Percentiles rank a stretch among this genome's conserved stretches.
These are phyloP conservation scores for Tricholoma flavovirens DNA, from an alignment of 768 basidiomycete genomes.

Conservation along the genomic window DNA sequence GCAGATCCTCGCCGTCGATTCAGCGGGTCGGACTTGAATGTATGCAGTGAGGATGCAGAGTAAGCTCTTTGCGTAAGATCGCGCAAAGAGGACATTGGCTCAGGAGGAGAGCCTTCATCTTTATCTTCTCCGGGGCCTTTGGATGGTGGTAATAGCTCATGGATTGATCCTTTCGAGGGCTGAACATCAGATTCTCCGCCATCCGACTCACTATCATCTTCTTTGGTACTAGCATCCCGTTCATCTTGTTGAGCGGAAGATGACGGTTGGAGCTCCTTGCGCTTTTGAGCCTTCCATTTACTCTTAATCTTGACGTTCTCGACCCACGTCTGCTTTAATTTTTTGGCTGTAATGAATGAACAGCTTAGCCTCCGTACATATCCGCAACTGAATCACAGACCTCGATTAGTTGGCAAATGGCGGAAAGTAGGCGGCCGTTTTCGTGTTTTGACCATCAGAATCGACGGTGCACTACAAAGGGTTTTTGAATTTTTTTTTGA, in stretches of 20 bases:
- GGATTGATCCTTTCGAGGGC: constrained; percentile 17
- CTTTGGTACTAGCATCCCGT: not conserved
- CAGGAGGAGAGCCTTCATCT: constrained; percentile 10
- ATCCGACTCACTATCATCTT: constrained; percentile 15
- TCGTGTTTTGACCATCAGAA: constrained; percentile 33
- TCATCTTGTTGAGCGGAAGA: constrained; percentile 12
- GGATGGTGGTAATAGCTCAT: constrained; percentile 12
- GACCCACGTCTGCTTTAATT: constrained; percentile 78
- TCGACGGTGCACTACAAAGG: constrained; percentile 10
- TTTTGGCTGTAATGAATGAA: constrained; percentile 50
- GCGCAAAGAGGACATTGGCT: constrained; percentile 37
- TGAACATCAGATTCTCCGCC: constrained; percentile 13
- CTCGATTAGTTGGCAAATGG: constrained; percentile 58
- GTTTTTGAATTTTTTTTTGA: constrained; percentile 2
- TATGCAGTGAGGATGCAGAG: constrained; percentile 50
- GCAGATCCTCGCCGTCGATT: constrained; percentile 23
- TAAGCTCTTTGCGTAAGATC: constrained; percentile 62
- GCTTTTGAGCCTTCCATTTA: constrained; percentile 73
- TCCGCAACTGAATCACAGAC: constrained; percentile 29
- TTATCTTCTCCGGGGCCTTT: constrained; percentile 15
- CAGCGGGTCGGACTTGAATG: constrained; percentile 44
- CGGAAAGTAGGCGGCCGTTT: constrained; percentile 68
- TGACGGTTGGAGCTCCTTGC: constrained; percentile 31
- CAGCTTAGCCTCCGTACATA: not conserved
- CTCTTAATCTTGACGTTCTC: constrained; percentile 70